Evolutionary conservation across 2,329 filamentous ascomycete species (phyloP).

Genomic region (Colletotrichum limetticola): DNA sequence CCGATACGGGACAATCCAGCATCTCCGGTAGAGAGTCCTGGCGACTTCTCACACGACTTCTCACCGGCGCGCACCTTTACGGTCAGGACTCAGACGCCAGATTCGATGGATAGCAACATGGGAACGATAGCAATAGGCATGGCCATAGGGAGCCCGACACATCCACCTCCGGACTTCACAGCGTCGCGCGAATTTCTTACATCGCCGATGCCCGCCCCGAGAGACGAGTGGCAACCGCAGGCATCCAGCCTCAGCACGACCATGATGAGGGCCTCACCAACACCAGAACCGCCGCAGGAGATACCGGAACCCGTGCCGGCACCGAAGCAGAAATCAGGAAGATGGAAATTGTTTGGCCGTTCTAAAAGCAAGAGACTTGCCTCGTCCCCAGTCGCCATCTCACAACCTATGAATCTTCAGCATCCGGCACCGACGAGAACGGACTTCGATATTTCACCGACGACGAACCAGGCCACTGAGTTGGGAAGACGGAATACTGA

Average conservation of each 20-base stretch:
- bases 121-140: constrained; percentile 72
- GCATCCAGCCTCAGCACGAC: constrained; percentile 34
- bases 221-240: constrained; percentile 42
- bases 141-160: constrained; percentile 77
- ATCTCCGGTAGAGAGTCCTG: constrained; percentile 55
- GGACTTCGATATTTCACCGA: neutral
- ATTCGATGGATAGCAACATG: constrained; percentile 50
- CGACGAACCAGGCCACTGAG: constrained; percentile 18
- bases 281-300: constrained; percentile 28
- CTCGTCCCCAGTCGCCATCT: constrained; percentile 29
- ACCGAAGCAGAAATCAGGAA: constrained; percentile 62
- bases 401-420: constrained; percentile 29
- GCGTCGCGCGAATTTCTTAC: neutral
- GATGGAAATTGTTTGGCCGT: constrained; percentile 68
- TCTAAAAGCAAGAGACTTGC: constrained; percentile 48
- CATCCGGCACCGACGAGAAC: constrained; percentile 11
- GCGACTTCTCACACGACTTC: constrained; percentile 42
- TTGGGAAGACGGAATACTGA: constrained; percentile 51
- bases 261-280: constrained; percentile 26
- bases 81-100: constrained; percentile 54
- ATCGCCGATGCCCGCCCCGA: constrained; percentile 5
- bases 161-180: constrained; percentile 45
- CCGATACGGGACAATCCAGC: constrained; percentile 54
- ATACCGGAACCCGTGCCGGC: constrained; percentile 16
- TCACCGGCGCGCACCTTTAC: constrained; percentile 46